Conservation (phyloP, 139 green algal species). For the Asterochloris erici region DNA sequence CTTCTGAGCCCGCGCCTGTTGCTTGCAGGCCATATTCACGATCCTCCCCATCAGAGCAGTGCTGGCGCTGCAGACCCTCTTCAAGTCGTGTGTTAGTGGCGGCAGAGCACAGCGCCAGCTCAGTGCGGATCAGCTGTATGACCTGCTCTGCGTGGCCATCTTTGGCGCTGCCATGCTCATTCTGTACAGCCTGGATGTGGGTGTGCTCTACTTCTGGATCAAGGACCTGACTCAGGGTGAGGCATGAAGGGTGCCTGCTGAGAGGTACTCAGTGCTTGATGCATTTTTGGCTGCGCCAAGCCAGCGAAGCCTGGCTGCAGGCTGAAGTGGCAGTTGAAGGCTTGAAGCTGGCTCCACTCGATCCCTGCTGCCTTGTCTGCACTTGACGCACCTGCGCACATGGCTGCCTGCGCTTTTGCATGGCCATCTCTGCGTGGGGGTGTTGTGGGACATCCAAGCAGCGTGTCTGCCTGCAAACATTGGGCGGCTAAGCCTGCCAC, state of each 20-base stretch:
- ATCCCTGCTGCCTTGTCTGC: too few relatives aligned
- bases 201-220: conserved; percentile 85
- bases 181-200: conserved; percentile 62
- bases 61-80: not conserved
- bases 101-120: conserved; percentile 3
- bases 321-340: too few relatives aligned
- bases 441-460: too few relatives aligned
- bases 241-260: not conserved
- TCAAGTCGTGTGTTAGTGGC: not conserved
- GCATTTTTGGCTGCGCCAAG: too few relatives aligned
- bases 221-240: conserved; percentile 36
- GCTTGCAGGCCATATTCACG: conserved; percentile 67
- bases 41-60: conserved; percentile 61
- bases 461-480: too few relatives aligned
- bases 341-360: too few relatives aligned
- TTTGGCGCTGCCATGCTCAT: conserved; percentile 45
- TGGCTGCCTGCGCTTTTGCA: too few relatives aligned
- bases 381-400: too few relatives aligned
- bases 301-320: too few relatives aligned
- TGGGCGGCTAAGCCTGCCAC: too few relatives aligned
- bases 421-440: too few relatives aligned
- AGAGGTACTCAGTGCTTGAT: not conserved
- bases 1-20: too few relatives aligned
- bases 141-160: conserved; percentile 70
- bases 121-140: conserved; percentile 67